Base-by-base conservation (phyloP, 2,329 filamentous ascomycete genomes). In the Paecilomyces dactylethromorphus region DNA sequence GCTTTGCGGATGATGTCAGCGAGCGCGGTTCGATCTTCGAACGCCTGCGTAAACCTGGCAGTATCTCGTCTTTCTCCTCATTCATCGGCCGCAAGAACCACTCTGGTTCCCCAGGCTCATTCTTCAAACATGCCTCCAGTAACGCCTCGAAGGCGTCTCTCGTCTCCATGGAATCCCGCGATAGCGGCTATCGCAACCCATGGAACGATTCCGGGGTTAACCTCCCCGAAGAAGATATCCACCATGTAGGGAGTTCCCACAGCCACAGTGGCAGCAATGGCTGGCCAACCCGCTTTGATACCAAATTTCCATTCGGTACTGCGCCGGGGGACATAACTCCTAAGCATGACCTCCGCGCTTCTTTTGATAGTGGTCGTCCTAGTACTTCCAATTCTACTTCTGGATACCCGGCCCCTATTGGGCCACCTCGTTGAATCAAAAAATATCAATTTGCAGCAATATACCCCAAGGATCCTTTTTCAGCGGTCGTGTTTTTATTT, bases 121-220 rank as follows among this genome's bases (percentile, higher is more conserved):
- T 97, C 73, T 97, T 97, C 83, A 97, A 96, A 79, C 88, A 89
- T 66, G 92, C 92, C 61, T 92, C 89, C 24, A 89, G 81, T 79
- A 93, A 93, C 69, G 89, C 90, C 58, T 97, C 93, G 65, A 97
- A 96, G 79, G 94, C 93, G 54, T 97, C 93, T 33, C 86, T 97
- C 66, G 92, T 96, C 66, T 96, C 92, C 63, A 92, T 97, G 74
- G 93, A 97, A 77, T 97, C 92, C 54, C 92, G 92, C 35, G 90
- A 93, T 72, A 96, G 92, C 79, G 91, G 91, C 66, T 95, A 96
- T 75, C 90, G 92, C 76, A 96, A 97, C 78, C 92, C 92, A 62
- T 97, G 93, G 93, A 97, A 97, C 74, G 93, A 97, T 74, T 96
- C 91, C 71, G 93, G 92, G 68, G 92, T 97, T 71, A 97, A 97